phyloP scores from a whole-genome alignment of 2,329 filamentous ascomycete species.

The Coleophoma crateriformis region DNA sequence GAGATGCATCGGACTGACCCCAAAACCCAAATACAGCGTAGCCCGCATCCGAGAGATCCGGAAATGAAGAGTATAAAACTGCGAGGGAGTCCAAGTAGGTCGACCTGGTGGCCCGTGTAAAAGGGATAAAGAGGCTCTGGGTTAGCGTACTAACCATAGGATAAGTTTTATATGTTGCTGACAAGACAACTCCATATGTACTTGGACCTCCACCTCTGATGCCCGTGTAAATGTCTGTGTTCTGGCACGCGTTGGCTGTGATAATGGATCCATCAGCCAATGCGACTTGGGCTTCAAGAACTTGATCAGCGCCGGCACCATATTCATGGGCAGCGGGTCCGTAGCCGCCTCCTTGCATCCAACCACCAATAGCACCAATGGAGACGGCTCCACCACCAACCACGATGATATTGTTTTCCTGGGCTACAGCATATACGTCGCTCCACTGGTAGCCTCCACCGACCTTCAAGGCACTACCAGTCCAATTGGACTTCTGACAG shows the following conservation, averaged over 20 bases:
- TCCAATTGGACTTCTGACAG: conserved; percentile 24
- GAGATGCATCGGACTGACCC: conserved; percentile 15
- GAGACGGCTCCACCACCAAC: conserved; percentile 24
- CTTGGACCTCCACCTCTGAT: conserved; percentile 29
- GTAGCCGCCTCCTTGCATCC: conserved; percentile 35
- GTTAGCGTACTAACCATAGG: conserved; percentile 25
- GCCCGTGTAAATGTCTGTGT: conserved; percentile 28
- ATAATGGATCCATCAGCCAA: conserved; percentile 17
- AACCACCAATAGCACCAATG: conserved; percentile 21
- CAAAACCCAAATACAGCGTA: conserved; percentile 22
- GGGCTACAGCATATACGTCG: conserved; percentile 27
- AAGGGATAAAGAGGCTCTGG: conserved; percentile 19
- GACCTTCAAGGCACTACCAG: conserved; percentile 28
- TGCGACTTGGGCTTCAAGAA: conserved; percentile 29
- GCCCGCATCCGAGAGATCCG: conserved; percentile 25
- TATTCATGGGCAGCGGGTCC: conserved; percentile 31
- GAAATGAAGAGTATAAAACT: conserved; percentile 25
- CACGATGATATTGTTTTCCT: conserved; percentile 26
- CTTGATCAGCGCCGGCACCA: conserved; percentile 37
- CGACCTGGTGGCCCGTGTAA: conserved; percentile 17
- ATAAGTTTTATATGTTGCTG: conserved; percentile 34
- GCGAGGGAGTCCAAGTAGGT: conserved; percentile 21
- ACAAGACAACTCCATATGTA: conserved; percentile 29
- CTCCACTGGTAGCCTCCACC: conserved; percentile 28
- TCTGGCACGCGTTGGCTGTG: conserved; percentile 14